phyloP scores from a whole-genome alignment of 176 grass and related monocot species.

The Calamus simplicifolius region DNA sequence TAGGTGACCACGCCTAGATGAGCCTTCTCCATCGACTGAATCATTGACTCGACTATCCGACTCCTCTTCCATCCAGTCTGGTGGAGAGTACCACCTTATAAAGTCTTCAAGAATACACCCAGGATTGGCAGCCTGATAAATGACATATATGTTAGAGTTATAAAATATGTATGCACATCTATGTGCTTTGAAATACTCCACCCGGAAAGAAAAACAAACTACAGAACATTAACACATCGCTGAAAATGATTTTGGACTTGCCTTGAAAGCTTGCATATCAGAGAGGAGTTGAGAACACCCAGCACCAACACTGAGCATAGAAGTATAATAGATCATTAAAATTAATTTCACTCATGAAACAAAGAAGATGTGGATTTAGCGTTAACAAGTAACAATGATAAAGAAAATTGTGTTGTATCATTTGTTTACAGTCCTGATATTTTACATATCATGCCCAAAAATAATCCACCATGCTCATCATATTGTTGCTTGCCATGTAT shows the following conservation, averaged over 20 bases:
- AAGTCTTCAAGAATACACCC: conserved; percentile 98
- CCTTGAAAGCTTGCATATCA: conserved; percentile 99
- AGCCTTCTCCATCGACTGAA: conserved; percentile 53
- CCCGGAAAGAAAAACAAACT: no score
- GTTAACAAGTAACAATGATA: no score
- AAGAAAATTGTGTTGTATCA: no score
- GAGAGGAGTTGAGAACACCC: conserved; percentile 97
- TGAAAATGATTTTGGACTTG: conserved; percentile 37
- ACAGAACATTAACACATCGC: neutral
- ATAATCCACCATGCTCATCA: no score
- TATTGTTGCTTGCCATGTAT: no score
- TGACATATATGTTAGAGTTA: neutral
- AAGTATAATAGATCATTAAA: conserved; percentile 26
- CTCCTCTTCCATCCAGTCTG: conserved; percentile 60
- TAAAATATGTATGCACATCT: no score
- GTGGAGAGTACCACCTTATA: conserved; percentile 96
- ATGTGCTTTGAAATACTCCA: no score
- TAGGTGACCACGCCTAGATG: conserved; percentile 65
- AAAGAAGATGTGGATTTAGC: no score
- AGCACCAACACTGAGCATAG: conserved; percentile 69
- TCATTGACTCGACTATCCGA: conserved; percentile 31
- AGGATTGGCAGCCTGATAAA: conserved; percentile 77
- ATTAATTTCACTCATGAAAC: no score
- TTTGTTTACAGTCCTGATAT: no score
- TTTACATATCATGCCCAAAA: no score